phyloP scores from a whole-genome alignment of 176 grass and related monocot species.

The Carex kokanica region DNA sequence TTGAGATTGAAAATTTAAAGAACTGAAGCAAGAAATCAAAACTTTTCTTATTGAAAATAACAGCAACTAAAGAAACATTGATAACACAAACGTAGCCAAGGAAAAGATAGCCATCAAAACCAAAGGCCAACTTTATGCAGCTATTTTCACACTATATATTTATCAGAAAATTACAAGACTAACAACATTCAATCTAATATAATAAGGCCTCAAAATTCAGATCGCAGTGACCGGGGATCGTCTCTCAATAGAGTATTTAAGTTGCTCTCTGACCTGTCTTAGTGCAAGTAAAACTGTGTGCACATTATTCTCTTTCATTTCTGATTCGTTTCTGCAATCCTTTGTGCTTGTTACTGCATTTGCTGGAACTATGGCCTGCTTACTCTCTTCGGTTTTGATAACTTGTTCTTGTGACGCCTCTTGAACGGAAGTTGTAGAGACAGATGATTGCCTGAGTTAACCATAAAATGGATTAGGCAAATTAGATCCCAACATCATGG shows the following conservation, averaged over 20 bases:
- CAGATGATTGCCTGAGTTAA: not conserved
- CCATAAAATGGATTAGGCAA: not conserved
- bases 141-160: conserved; percentile 37
- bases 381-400: conserved; percentile 7
- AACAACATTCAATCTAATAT: not conserved
- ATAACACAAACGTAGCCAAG: conserved; percentile 16
- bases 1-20: not conserved
- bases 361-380: conserved; percentile 48
- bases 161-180: conserved; percentile 25
- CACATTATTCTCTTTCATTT: conserved; percentile 42
- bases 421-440: not conserved
- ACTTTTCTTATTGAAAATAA: conserved; percentile 4
- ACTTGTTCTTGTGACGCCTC: not conserved
- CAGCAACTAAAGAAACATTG: not conserved
- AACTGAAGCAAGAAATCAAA: not conserved
- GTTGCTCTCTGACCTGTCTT: conserved; percentile 77
- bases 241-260: conserved; percentile 54
- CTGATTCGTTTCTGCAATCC: not conserved
- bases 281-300: conserved; percentile 77
- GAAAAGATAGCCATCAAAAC: conserved; percentile 9
- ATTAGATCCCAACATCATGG: not conserved
- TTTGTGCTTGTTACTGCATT: conserved; percentile 8
- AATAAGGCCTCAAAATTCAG: not conserved
- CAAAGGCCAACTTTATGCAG: not conserved
- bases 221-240: conserved; percentile 48